Percentiles rank a stretch among this genome's conserved stretches.
phyloP scores from a whole-genome alignment of 306 rosid genomes.

The Herpetospermum pedunculosum region DNA sequence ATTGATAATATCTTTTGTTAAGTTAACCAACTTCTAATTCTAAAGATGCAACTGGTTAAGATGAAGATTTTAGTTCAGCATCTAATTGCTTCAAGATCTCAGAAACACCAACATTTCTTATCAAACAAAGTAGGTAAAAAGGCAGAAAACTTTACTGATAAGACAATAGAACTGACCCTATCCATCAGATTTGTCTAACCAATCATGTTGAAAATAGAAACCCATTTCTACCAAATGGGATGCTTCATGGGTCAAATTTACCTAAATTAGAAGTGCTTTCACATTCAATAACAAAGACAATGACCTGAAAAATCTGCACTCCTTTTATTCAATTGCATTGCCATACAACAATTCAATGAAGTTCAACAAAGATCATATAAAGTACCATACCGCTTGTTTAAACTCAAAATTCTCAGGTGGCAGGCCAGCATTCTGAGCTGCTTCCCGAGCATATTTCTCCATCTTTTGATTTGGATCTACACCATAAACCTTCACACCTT shows the following conservation, averaged over 20 bases:
- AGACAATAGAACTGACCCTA: background rate
- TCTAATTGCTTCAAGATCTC: background rate
- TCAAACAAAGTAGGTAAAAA: background rate
- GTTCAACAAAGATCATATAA: background rate
- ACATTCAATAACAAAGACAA: background rate
- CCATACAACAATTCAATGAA: background rate
- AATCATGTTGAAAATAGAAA: background rate
- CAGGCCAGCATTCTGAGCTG: conserved; percentile 49
- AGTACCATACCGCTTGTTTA: conserved; percentile 50
- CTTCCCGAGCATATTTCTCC: conserved; percentile 68
- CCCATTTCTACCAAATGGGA: background rate
- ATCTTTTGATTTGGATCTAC: conserved; percentile 70
- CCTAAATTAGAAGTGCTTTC: background rate
- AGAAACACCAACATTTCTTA: background rate
- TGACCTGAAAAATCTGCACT: background rate
- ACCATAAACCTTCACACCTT: conserved; percentile 49
- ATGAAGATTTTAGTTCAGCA: background rate
- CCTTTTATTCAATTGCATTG: background rate
- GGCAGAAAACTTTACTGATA: background rate
- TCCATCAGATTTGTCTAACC: background rate
- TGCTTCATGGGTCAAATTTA: background rate
- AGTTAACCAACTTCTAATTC: background rate
- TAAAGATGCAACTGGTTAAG: background rate
- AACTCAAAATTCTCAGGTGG: conserved; percentile 57
- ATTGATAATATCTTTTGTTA: background rate